These are phyloP conservation scores for Salix viminalis DNA, from an alignment of 345 rosid genomes.

Conservation along the genomic window DNA sequence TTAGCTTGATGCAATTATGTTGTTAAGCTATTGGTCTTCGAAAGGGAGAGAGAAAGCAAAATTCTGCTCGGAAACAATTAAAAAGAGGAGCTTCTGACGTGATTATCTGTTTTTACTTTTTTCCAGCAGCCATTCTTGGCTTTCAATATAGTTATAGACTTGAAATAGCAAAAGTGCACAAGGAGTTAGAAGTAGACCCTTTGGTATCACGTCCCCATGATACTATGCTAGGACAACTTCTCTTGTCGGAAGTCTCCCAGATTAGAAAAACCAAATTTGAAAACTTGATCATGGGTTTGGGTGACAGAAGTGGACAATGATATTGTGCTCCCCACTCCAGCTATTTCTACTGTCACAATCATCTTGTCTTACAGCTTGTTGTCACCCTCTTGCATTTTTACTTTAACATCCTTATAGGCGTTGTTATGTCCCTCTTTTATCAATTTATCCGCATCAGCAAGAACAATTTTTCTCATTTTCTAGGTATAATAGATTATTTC, in stretches of 20 bases:
- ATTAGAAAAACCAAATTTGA: neutral
- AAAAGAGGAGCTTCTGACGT: neutral
- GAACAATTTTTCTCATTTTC: neutral
- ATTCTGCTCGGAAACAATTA: neutral
- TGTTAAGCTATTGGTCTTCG: neutral
- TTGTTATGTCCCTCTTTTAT: neutral
- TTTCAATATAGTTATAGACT: neutral
- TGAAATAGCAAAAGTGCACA: neutral
- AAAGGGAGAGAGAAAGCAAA: neutral
- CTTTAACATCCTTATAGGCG: neutral
- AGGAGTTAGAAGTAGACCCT: neutral
- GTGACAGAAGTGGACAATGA: neutral
- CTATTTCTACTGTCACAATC: neutral
- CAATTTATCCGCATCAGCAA: neutral
- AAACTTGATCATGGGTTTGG: neutral
- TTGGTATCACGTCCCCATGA: neutral
- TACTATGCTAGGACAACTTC: neutral
- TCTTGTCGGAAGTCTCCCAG: neutral
- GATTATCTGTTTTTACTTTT: neutral
- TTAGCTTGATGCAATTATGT: neutral
- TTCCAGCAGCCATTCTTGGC: neutral
- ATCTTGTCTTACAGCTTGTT: neutral
- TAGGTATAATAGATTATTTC: neutral
- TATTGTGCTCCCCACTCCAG: neutral
- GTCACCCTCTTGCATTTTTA: neutral